These are phyloP conservation scores for Phytophthora cajani DNA, from an alignment of 352 stramenopile species.

Conservation along the genomic window DNA sequence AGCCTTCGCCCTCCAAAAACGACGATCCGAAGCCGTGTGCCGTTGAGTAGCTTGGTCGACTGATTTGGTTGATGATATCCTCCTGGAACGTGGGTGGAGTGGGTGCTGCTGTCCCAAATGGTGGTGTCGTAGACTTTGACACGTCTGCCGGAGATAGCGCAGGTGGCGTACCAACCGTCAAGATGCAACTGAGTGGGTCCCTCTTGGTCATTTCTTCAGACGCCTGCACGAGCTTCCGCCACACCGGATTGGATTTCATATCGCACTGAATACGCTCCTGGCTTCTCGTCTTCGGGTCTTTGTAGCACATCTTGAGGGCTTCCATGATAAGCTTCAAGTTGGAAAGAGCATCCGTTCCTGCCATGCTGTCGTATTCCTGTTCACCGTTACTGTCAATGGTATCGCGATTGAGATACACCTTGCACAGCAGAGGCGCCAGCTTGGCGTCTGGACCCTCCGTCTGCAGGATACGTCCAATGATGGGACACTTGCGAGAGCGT, in stretches of 20 bases:
- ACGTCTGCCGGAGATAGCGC: constrained; percentile 31
- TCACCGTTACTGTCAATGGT: constrained; percentile 34
- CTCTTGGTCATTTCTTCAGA: constrained; percentile 57
- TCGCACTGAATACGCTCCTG: constrained; percentile 71
- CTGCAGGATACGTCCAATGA: constrained; percentile 73
- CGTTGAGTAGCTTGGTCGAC: constrained; percentile 82
- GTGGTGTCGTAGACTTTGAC: constrained; percentile 30
- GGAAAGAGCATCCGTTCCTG: constrained; percentile 70
- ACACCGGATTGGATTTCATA: constrained; percentile 57
- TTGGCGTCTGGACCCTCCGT: constrained; percentile 59
- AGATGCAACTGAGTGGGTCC: constrained; percentile 66
- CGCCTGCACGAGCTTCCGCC: constrained; percentile 60
- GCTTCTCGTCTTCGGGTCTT: constrained; percentile 73
- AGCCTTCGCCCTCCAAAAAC: constrained; percentile 84
- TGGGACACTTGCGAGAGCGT: constrained; percentile 78
- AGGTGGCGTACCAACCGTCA: constrained; percentile 50
- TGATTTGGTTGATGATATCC: constrained; percentile 90
- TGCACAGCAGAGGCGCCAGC: constrained; percentile 66
- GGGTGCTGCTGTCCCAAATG: constrained; percentile 37
- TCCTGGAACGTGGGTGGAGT: constrained; percentile 83
- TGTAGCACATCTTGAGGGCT: constrained; percentile 79
- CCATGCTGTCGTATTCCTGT: constrained; percentile 46
- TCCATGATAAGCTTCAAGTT: constrained; percentile 88
- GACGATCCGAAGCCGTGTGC: constrained; percentile 87
- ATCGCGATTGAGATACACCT: constrained; percentile 58